Evolutionary conservation across 352 stramenopile genomes (phyloP).

Genomic region (Plasmopara viticola): DNA sequence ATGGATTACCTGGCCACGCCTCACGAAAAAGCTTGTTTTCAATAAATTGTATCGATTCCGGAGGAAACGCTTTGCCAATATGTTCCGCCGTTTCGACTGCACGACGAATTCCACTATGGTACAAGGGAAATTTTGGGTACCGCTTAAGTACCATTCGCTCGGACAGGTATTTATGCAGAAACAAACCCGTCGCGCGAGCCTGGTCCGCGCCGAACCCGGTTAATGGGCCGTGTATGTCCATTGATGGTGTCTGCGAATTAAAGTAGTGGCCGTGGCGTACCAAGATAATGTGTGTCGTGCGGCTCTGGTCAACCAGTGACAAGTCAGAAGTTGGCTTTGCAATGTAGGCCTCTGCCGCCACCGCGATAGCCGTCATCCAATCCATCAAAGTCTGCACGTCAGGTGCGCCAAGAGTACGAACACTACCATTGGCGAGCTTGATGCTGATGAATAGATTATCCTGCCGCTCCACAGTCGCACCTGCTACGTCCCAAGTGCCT

Average conservation of each 20-base stretch:
- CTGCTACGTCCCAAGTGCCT: constrained; percentile 45
- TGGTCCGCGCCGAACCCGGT: constrained; percentile 51
- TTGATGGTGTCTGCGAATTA: constrained; percentile 36
- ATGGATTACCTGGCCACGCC: constrained; percentile 55
- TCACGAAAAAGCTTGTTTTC: constrained; percentile 71
- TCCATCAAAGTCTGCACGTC: constrained; percentile 60
- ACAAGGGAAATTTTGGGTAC: constrained; percentile 48
- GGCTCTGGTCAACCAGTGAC: constrained; percentile 54
- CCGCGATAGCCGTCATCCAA: constrained; percentile 65
- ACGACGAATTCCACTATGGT: constrained; percentile 52
- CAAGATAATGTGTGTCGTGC: constrained; percentile 62
- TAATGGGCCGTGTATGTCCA: constrained; percentile 49
- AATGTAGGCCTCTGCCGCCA: constrained; percentile 35
- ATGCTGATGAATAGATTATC: constrained; percentile 35
- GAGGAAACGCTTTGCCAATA: constrained; percentile 37
- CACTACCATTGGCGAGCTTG: constrained; percentile 23
- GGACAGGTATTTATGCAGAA: constrained; percentile 42
- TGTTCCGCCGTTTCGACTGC: constrained; percentile 44
- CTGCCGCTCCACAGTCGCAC: constrained; percentile 41
- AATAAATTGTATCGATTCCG: constrained; percentile 27
- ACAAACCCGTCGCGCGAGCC: constrained; percentile 37
- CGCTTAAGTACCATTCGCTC: constrained; percentile 47
- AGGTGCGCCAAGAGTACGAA: constrained; percentile 36
- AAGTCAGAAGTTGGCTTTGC: constrained; percentile 37
- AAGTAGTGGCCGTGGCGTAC: constrained; percentile 65